phyloP scores from a whole-genome alignment of 805 yeast species.

The Wickerhamomyces pijperi region DNA sequence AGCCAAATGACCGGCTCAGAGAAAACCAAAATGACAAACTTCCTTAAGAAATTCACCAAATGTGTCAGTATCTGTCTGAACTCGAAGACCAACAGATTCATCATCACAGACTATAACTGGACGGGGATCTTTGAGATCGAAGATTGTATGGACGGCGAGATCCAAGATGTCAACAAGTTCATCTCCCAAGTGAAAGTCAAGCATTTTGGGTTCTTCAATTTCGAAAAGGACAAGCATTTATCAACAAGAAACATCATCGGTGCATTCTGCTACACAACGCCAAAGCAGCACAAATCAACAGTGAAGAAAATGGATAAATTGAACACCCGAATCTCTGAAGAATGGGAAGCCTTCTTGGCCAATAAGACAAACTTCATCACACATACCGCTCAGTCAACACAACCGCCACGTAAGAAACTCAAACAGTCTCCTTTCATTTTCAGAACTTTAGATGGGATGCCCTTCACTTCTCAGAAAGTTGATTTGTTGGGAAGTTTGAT shows the following conservation, averaged over 20 bases:
- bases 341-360: constrained; percentile 13
- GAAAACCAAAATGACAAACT: constrained; percentile 15
- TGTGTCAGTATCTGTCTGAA: constrained; percentile 19
- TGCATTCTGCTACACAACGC: constrained; percentile 11
- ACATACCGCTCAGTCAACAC: background rate
- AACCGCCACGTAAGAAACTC: constrained; percentile 1
- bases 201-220: constrained; percentile 15
- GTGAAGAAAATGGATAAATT: constrained; percentile 3
- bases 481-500: constrained; percentile 9
- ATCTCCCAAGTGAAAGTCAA: constrained; percentile 15
- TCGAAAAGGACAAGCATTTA: constrained; percentile 9
- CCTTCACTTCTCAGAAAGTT: constrained; percentile 11
- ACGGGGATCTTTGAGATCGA: constrained; percentile 17
- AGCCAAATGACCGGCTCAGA: constrained; percentile 10
- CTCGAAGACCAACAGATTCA: constrained; percentile 15
- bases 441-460: constrained; percentile 10
- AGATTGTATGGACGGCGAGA: constrained; percentile 16
- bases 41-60: constrained; percentile 16
- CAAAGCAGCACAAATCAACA: constrained; percentile 2
- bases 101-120: constrained; percentile 19
- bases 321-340: constrained; percentile 11
- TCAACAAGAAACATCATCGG: constrained; percentile 16
- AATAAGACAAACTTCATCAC: background rate
- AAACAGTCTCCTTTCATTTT: constrained; percentile 6
- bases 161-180: constrained; percentile 13